Evolutionary conservation across 176 grass and related monocot species (phyloP).

Genomic region (Carex myosuroides): DNA sequence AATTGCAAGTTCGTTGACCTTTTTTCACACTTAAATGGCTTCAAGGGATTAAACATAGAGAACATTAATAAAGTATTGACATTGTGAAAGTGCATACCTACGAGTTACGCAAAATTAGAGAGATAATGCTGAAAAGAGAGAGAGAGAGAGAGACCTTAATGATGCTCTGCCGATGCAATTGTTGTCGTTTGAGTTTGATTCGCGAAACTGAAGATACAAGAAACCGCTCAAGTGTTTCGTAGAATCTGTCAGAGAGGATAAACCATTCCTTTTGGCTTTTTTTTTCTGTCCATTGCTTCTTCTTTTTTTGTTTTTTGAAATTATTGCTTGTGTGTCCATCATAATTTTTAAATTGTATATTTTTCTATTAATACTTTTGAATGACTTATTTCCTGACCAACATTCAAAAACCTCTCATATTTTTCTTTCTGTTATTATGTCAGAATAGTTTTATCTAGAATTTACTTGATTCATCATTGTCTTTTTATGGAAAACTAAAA

Average conservation of each 20-base stretch:
- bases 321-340: not conserved
- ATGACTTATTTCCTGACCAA: not conserved
- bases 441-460: not conserved
- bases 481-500: too few species aligned
- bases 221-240: not conserved
- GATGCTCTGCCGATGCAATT: too few species aligned
- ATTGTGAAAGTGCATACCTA: not conserved
- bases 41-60: not conserved
- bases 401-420: not conserved
- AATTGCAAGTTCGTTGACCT: not conserved
- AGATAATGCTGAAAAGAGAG: not conserved
- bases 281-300: not conserved
- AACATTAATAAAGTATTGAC: not conserved
- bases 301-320: not conserved
- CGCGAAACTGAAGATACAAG: not conserved
- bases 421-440: not conserved
- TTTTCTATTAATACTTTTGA: not conserved
- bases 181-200: not conserved
- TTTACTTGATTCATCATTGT: not conserved
- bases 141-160: not conserved
- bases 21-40: not conserved
- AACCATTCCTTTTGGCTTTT: not conserved
- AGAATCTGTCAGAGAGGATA: not conserved
- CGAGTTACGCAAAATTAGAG: not conserved
- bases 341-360: not conserved